A percentile compares a stretch with the other conserved stretches of the same genome.
These are phyloP conservation scores for Calonectria pseudoreteaudii DNA, from an alignment of 2,329 filamentous ascomycete species.

Conservation along the genomic window DNA sequence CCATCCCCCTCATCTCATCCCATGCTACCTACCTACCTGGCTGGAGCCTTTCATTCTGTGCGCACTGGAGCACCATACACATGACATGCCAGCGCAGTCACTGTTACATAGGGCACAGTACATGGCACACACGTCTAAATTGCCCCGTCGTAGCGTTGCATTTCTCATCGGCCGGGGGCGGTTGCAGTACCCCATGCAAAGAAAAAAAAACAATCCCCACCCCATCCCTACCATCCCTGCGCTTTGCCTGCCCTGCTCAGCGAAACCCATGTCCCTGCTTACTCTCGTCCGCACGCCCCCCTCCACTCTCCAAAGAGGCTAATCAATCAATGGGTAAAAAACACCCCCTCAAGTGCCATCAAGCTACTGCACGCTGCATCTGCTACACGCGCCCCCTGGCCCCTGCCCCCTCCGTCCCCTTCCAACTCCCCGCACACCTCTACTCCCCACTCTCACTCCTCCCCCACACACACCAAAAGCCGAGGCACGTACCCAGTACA, in stretches of 20 bases:
- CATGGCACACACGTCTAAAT: background rate
- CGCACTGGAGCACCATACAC: background rate
- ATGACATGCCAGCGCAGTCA: constrained; percentile 3
- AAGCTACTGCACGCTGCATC: constrained; percentile 10
- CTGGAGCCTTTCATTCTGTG: background rate
- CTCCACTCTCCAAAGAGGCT: constrained; percentile 34
- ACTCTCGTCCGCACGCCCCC: background rate
- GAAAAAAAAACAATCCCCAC: background rate
- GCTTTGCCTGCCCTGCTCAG: constrained; percentile 1
- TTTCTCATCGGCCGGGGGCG: constrained; percentile 14
- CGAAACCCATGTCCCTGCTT: background rate
- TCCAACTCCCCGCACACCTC: background rate
- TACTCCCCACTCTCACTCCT: background rate
- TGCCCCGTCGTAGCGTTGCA: constrained; percentile 3
- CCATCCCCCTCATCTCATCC: background rate
- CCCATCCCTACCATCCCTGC: constrained; percentile 8
- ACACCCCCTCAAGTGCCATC: constrained; percentile 25
- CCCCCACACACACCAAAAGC: constrained; percentile 12
- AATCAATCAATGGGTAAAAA: constrained; percentile 28
- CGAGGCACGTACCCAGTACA: constrained; percentile 11
- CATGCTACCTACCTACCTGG: background rate
- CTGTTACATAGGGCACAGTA: background rate
- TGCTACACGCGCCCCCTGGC: background rate
- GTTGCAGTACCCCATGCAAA: constrained; percentile 11
- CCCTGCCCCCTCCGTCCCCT: constrained; percentile 1